Base-by-base conservation (phyloP, 23 red algal species). In the Rhodosorus marinus region DNA sequence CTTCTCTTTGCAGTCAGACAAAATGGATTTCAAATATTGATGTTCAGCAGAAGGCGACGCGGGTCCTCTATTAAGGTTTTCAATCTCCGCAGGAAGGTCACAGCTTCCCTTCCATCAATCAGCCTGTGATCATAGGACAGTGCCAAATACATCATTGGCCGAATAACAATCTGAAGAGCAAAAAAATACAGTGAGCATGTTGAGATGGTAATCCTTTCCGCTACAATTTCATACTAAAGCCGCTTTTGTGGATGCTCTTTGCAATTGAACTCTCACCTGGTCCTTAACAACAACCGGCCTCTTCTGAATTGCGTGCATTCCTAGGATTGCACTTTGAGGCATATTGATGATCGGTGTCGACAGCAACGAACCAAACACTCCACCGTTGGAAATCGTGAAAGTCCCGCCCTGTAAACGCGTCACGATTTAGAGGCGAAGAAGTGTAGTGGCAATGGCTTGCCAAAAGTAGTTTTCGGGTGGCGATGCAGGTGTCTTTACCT, bases 61-160 rank as follows among this genome's bases (percentile, higher is more conserved):
- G 90, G 90, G 51, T 98, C 90, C 47, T 98, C 90, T 25, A 98
- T 74, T 8, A 98, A 57, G 14, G 73, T 75, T 61, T 98, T 98
- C 47, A 98, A 73, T 36, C 90, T 67, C 35, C 78, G 33, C 20
- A 98, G 51, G 47, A 98, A 98, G 11, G 90, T 85, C 19, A 98
- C 90, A 4, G 90, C 90, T 55, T 98, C 90, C 72, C 90, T 75
- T 29, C 90, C 90, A 49, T 98, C 90, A 58, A 98, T 86, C 20
- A 98, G 71, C 26, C 90, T 79, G 51, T 98, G 90, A 46, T 98
- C 90, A 53, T 98, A 98, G 43, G 78, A 80, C 6, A 98, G 51
- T 28, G 90, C 90, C 33, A 85, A 69, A 47, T 98, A 98, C 90
- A 98, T 98, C 90, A 98, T 98, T 40, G 90, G 90, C 35, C 90